Base-by-base conservation (phyloP, 2,329 filamentous ascomycete species). In the Keithomyces neogunnii region DNA sequence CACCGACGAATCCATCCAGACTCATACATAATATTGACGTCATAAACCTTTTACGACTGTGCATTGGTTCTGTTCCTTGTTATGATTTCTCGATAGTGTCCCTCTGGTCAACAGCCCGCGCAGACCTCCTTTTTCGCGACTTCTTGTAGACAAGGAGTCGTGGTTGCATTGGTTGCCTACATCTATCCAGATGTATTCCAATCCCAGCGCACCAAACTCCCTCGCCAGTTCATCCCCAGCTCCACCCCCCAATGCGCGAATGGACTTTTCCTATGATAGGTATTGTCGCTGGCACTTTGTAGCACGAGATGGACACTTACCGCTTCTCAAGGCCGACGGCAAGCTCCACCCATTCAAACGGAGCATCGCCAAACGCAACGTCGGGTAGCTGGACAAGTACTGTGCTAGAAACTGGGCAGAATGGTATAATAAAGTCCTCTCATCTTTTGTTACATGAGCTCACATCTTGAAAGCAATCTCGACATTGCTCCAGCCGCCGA, bases 401-500 rank as follows among this genome's bases (percentile, higher is more conserved):
- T 28, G 44, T 33, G 30, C 28, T 35, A 6, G 44, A 46, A 46
- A 28, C 44, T 13, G 32, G 44, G 44, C 44, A 35, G 30, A 46
- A 46, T 46, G 44, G 44, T 46, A 46, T 46, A 35, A 29, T 35
- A 10, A 46, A 32, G 5, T 30, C 26, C 19, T 46, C 11, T 46
- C 4, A 4, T 46, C 11, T n/a, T 9, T 11, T 5, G 5, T 46
- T 46, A 31, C 13, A 32, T 3, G 44, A n/a, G 44, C 44, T 46
- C n/a, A 46, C 26, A 33, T n/a, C 44, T 46, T 32, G 31, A 35
- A 46, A 89, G 87, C 93, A 55, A 97, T 97, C 60, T 96, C 91
- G 7, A 95, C 89, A 1, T 78, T 97, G n/a, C 79, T 97, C 3
- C 88, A 95, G 63, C 86, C 89, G 31, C 89, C 92, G 3, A 95